Conservation (phyloP, 2,329 filamentous ascomycete species). For the Fusarium hainanense region DNA sequence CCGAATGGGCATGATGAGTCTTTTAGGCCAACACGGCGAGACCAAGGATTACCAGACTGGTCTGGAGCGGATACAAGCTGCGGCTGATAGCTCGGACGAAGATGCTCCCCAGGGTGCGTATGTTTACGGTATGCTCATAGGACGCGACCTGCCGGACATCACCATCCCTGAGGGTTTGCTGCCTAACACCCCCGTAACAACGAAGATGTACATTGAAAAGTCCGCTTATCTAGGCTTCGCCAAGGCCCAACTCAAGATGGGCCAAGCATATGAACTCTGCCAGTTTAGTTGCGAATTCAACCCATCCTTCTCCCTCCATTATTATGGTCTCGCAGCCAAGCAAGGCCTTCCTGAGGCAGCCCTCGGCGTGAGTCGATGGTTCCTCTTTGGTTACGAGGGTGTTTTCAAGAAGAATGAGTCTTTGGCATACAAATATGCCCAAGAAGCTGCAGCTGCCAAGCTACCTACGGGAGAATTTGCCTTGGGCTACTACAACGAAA, state of each 20-base stretch:
- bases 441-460: conserved; percentile 83
- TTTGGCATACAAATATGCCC: conserved; percentile 89
- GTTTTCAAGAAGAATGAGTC: conserved; percentile 96
- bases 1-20: conserved; percentile 95
- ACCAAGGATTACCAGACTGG: conserved; percentile 81
- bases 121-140: conserved; percentile 93
- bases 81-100: conserved; percentile 90
- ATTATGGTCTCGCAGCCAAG: conserved; percentile 90
- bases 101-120: conserved; percentile 97
- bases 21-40: conserved; percentile 93
- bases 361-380: conserved; percentile 98
- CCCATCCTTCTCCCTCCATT: conserved; percentile 90
- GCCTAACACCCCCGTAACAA: conserved; percentile 75
- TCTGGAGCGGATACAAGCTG: conserved; percentile 82
- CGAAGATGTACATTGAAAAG: conserved; percentile 93
- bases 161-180: conserved; percentile 77
- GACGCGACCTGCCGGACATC: conserved; percentile 91
- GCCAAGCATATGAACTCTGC: conserved; percentile 92
- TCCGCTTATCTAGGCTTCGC: conserved; percentile 95
- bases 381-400: conserved; percentile 92
- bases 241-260: conserved; percentile 98
- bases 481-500: conserved; percentile 96
- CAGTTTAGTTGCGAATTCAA: conserved; percentile 95
- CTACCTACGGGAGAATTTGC: conserved; percentile 94
- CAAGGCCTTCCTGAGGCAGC: conserved; percentile 95